phyloP scores from a whole-genome alignment of 495 filamentous ascomycete genomes.

The Penicillium pancosmium region DNA sequence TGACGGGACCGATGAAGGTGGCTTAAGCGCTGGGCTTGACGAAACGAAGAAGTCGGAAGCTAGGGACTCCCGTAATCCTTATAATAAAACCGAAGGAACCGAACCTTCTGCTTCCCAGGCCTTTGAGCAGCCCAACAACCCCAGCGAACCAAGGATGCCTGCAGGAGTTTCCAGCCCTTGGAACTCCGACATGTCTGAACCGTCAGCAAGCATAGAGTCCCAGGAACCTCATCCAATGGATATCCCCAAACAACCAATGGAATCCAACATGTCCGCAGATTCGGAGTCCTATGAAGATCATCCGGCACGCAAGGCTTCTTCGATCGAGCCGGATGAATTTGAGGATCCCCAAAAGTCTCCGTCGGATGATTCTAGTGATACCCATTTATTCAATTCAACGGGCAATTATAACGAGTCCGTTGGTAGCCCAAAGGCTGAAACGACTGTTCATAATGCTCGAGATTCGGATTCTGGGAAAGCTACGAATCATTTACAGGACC shows the following conservation, averaged over 20 bases:
- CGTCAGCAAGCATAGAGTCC: neutral
- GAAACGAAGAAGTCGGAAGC: neutral
- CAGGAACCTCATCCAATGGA: neutral
- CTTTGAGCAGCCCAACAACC: neutral
- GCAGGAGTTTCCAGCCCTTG: neutral
- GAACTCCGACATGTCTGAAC: neutral
- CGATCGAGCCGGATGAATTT: neutral
- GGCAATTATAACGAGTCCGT: neutral
- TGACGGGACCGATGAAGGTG: neutral
- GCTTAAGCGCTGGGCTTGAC: neutral
- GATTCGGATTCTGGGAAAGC: neutral
- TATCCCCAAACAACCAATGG: neutral
- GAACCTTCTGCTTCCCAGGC: neutral
- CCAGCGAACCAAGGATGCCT: neutral
- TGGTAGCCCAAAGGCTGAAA: neutral
- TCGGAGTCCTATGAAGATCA: neutral
- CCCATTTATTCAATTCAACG: neutral
- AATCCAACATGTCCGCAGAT: neutral
- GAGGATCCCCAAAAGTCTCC: neutral
- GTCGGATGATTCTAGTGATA: neutral
- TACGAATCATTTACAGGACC: neutral
- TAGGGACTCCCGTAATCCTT: neutral
- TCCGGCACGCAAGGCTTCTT: neutral
- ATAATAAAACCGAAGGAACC: neutral
- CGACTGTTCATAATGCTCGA: neutral